phyloP scores from a whole-genome alignment of 176 grass and related monocot genomes.

The Ananas comosus region DNA sequence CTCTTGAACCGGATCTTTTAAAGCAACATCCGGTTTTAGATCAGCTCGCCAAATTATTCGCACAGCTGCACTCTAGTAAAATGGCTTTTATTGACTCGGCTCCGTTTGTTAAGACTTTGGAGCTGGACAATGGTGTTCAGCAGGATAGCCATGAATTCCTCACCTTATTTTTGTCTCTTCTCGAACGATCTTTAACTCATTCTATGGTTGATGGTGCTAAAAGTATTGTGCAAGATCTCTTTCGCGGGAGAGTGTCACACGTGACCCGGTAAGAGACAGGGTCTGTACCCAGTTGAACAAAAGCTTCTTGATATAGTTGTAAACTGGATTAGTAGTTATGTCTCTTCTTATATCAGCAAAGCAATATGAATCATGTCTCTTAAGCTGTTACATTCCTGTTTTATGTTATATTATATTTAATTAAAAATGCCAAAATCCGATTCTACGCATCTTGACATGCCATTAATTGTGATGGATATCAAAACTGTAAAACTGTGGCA shows the following conservation, averaged over 20 bases:
- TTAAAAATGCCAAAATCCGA: no score
- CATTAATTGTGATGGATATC: no score
- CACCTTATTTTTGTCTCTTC: slow-evolving; percentile 89
- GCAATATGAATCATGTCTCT: background rate
- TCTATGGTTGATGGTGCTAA: slow-evolving; percentile 64
- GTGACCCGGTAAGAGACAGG: slow-evolving; percentile 56
- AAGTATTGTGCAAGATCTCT: slow-evolving; percentile 76
- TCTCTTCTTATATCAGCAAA: background rate
- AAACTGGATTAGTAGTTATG: background rate
- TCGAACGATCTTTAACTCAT: slow-evolving; percentile 65
- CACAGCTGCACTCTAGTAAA: slow-evolving; percentile 79
- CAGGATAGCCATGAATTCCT: slow-evolving; percentile 97
- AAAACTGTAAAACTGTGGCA: no score
- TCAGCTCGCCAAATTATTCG: slow-evolving; percentile 70
- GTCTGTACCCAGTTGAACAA: background rate
- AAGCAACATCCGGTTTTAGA: slow-evolving; percentile 74
- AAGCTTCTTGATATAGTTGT: slow-evolving; percentile 4
- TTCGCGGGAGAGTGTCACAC: slow-evolving; percentile 71
- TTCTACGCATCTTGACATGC: no score
- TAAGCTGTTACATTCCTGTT: no score
- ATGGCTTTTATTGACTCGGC: slow-evolving; percentile 81
- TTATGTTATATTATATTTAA: no score
- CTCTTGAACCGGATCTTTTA: slow-evolving; percentile 59
- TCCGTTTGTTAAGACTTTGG: slow-evolving; percentile 75
- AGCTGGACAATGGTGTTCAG: slow-evolving; percentile 90